phyloP scores from a whole-genome alignment of 352 stramenopile species.

The Globisporangium lucens region DNA sequence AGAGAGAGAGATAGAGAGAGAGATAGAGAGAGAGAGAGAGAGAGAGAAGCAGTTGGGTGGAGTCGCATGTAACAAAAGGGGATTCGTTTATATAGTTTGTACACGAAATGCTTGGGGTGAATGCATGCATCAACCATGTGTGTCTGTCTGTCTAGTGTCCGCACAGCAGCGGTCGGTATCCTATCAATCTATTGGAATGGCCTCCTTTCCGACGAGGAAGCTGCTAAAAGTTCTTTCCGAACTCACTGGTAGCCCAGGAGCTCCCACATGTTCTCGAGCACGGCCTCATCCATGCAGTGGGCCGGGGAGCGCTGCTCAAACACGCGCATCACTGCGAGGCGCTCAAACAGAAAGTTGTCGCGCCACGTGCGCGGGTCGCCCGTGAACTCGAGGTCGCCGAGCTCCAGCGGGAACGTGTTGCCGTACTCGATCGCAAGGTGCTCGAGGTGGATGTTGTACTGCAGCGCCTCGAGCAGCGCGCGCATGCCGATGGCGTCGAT shows the following conservation, averaged over 20 bases:
- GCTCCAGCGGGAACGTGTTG: conserved; percentile 50
- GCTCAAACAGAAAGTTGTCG: conserved; percentile 46
- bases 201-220: conserved; percentile 8
- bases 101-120: neutral
- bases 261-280: conserved; percentile 53
- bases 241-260: conserved; percentile 37
- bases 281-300: conserved; percentile 35
- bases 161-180: neutral
- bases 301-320: conserved; percentile 45
- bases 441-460: conserved; percentile 52
- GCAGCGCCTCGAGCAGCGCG: conserved; percentile 41
- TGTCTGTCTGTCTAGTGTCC: neutral
- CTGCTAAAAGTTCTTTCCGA: neutral
- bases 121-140: no score
- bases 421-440: conserved; percentile 51
- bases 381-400: conserved; percentile 48
- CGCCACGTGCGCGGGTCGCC: conserved; percentile 42
- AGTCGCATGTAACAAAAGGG: neutral
- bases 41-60: neutral
- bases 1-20: neutral
- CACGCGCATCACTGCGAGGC: conserved; percentile 39
- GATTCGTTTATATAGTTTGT: neutral
- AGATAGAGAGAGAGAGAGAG: neutral
- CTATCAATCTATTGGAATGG: neutral
- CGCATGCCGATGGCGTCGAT: conserved; percentile 52